phyloP scores from a whole-genome alignment of 805 yeast species.

The Ogataea dorogensis region DNA sequence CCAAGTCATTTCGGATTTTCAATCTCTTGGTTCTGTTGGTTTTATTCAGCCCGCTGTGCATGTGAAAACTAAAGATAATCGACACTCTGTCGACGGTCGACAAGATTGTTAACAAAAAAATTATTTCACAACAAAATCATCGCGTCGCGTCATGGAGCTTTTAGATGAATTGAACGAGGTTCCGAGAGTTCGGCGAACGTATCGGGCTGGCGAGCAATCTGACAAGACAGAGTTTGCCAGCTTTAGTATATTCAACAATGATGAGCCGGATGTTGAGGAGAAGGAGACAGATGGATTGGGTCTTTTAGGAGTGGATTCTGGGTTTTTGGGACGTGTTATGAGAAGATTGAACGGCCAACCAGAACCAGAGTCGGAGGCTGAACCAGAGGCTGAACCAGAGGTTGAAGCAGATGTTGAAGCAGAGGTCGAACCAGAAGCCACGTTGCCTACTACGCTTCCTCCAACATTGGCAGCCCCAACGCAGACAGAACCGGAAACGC shows the following conservation, averaged over 20 bases:
- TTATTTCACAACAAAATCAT: background rate
- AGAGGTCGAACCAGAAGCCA: too few species aligned
- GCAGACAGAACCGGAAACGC: too few species aligned
- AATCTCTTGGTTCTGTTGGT: too few species aligned
- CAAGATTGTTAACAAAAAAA: background rate
- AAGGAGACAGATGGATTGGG: conserved; percentile 6
- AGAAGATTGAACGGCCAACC: conserved; percentile 17
- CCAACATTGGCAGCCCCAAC: too few species aligned
- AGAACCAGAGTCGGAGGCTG: conserved; percentile 5
- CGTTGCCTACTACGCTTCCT: too few species aligned
- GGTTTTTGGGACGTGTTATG: conserved; percentile 17
- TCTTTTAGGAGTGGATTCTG: conserved; percentile 18
- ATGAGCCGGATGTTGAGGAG: conserved; percentile 2
- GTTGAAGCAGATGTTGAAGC: conserved; percentile 1
- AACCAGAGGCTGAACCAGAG: background rate
- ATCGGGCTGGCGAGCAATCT: conserved; percentile 10
- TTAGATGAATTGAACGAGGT: conserved; percentile 22
- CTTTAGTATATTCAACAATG: conserved; percentile 8
- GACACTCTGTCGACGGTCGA: conserved; percentile 6
- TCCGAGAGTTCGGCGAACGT: conserved; percentile 9
- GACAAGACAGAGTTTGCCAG: conserved; percentile 3
- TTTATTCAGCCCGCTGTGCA: too few species aligned
- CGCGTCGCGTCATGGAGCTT: conserved; percentile 23
- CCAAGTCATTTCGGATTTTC: too few species aligned
- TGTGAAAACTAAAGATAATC: conserved; percentile 5